Base-by-base conservation (phyloP, 192 early-diverging fungal genomes). In the Rhizoclosmatium globosum region DNA sequence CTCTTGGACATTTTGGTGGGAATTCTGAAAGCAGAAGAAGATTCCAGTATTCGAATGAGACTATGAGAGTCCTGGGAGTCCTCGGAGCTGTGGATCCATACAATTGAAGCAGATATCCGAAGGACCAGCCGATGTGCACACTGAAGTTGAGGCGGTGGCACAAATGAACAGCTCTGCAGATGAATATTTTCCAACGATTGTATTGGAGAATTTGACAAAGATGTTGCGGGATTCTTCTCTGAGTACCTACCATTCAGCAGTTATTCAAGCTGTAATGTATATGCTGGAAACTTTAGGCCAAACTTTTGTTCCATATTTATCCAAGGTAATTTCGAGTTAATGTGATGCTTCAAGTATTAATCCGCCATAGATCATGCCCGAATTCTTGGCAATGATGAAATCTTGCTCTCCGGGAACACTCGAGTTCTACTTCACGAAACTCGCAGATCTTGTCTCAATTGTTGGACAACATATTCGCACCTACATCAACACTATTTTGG, bases 61-160 rank as follows among this genome's bases (percentile, higher is more conserved):
- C 92, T 3, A 85, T 95, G 42, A 94, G 94, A 48, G 78, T 93
- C 19, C 85, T 96, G 47, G 95, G 95, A 64, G 94, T 94, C 42
- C 83, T 96, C 3, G 95, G 95, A 46, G 95, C 95, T 23, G 81
- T 96, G 3, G 95, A 96, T 86, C 94, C 95, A 39, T 94, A 94
- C 78, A 82, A 68, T 64, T 61, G 71, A 85, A 60, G 59, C 61
- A 38, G 61, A n/a, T 64, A 7, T 9, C 21, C 21, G 6, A 6
- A 64, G 50, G 6, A 7, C 21, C 61, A 64, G 21, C 6, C 9
- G 21, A 64, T 38, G 6, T 6, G 6, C 15, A 64, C 17, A 46
- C 23, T 19, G 66, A 68, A 46, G 42, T 19, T 11, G 41, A 59
- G 38, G 6, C 38, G 48, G 15, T 46, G 6, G 41, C 23, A 38